These are phyloP conservation scores for Hypoxylon sp. DNA, from an alignment of 2,329 filamentous ascomycete genomes.

Conservation along the genomic window DNA sequence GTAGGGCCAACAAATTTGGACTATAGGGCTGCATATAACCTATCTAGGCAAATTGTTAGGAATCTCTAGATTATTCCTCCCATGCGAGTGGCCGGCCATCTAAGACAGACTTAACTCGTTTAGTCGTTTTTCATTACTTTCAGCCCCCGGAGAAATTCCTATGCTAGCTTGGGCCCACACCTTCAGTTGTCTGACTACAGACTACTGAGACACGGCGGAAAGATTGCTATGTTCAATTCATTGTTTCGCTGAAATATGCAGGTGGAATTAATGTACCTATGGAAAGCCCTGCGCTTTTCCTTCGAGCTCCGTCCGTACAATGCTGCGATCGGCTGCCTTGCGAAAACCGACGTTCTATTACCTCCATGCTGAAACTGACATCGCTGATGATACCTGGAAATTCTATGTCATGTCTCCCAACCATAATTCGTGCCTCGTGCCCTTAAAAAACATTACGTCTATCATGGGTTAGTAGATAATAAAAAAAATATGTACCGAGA, in stretches of 20 bases:
- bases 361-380: not conserved
- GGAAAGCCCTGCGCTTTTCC: not conserved
- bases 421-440: conserved; percentile 3
- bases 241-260: not conserved
- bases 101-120: not conserved
- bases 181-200: not conserved
- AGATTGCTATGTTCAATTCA: not conserved
- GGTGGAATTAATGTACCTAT: not conserved
- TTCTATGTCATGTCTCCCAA: not conserved
- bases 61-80: not conserved
- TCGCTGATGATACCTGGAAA: not conserved
- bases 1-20: not conserved
- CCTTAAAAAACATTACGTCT: conserved; percentile 17
- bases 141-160: not conserved
- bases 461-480: not conserved
- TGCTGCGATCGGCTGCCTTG: not conserved
- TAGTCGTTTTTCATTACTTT: not conserved
- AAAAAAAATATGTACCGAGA: not conserved
- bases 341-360: not conserved
- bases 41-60: not conserved
- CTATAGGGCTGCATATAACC: conserved; percentile 3
- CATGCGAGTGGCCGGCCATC: not conserved
- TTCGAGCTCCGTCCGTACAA: not conserved
- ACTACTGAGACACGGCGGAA: not conserved
- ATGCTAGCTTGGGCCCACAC: not conserved